A percentile compares a stretch with the other conserved stretches of the same genome.
Evolutionary conservation across 805 yeast genomes (phyloP).

Genomic region (Candida maesae): DNA sequence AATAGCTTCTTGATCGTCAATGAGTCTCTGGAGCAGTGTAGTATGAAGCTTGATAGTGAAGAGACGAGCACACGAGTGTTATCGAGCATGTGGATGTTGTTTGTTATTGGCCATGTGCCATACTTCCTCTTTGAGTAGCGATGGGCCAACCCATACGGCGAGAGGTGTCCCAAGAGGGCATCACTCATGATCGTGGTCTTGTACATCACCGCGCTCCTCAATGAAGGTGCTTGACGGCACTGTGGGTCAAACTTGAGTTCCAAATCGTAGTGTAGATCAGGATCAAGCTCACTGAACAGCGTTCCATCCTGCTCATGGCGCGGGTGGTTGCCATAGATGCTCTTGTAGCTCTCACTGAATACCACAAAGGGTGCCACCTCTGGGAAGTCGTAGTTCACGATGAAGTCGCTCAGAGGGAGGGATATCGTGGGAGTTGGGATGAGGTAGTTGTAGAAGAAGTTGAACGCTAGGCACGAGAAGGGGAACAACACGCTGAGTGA

Average conservation of each 20-base stretch:
- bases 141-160: conserved; percentile 11
- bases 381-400: conserved; percentile 22
- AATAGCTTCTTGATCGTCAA: conserved; percentile 7
- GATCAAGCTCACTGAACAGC: conserved; percentile 3
- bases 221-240: not conserved
- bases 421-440: conserved; percentile 23
- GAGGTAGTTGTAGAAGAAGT: conserved; percentile 23
- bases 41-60: conserved; percentile 18
- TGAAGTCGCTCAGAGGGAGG: conserved; percentile 19
- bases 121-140: conserved; percentile 14
- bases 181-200: conserved; percentile 21
- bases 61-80: conserved; percentile 20
- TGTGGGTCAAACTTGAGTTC: conserved; percentile 15
- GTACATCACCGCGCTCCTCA: conserved; percentile 20
- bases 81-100: conserved; percentile 21
- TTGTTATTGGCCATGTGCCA: conserved; percentile 24
- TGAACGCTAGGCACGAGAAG: conserved; percentile 22
- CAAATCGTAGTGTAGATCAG: conserved; percentile 21
- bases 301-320: not conserved
- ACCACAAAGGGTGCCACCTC: conserved; percentile 21
- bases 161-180: conserved; percentile 10
- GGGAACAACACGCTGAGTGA: conserved; percentile 21
- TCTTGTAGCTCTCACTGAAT: conserved; percentile 12
- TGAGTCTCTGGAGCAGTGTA: conserved; percentile 14
- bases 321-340: conserved; percentile 21